Evolutionary conservation across 2,329 filamentous ascomycete species (phyloP), one percentile per base, ranked within the genome.

Genomic region (Aspergillus texensis): DNA sequence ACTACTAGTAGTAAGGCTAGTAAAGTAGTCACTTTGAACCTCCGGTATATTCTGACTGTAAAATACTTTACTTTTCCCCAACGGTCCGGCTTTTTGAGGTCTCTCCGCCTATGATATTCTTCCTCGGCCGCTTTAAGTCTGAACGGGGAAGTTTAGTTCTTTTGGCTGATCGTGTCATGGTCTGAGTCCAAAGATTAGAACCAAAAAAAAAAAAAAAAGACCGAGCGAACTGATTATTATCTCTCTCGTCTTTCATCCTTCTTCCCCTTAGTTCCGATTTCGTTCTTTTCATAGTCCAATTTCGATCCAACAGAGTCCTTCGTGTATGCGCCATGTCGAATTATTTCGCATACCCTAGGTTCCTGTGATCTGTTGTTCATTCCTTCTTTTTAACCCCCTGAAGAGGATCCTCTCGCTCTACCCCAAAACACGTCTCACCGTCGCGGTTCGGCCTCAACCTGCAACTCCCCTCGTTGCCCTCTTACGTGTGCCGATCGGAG

Each of bases 251-350:
- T 28, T 41, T 41, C 19, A 41, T n/a, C 39, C 39, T 41, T 41
- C 19, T 64, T 55, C 56, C 59, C 57, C 24, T 54, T 62, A 59
- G 61, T 64, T 46, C 45, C 55, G 36, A 21, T 61, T 65, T 59
- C 67, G 57, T 60, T 57, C 59, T 58, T 61, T 61, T 53, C 61
- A 62, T 66, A 66, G 57, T 64, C 59, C 64, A 64, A 64, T 63
- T 62, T 66, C 60, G 63, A 65, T 67, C 67, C 65, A 59, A 64
- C 65, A 65, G 11, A 53, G 63, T 67, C 68, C 68, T 66, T 62
- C 61, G 69, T 64, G 66, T 71, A 67, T 71, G 71, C 75, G 71
- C 74, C 75, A 77, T 77, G 75, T 71, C 71, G 69, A 69, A 68
- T 64, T 64, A 64, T 63, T 62, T 65, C 67, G 70, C 67, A 70